Evolutionary conservation across 2,329 filamentous ascomycete species (phyloP).

Genomic region (Ophiostoma australiae): DNA sequence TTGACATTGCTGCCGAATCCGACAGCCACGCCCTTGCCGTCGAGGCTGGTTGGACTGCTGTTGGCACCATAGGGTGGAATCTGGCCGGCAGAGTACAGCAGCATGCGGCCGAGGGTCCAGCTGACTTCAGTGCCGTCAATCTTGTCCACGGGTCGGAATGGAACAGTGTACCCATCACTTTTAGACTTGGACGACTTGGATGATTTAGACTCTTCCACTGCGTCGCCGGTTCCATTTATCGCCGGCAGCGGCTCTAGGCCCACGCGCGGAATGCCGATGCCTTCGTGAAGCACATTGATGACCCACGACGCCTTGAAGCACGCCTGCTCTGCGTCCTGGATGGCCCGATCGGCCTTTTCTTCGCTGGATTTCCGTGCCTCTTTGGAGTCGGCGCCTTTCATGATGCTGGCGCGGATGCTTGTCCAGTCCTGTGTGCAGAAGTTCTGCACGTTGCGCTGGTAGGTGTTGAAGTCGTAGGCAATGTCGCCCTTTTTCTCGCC

Average conservation of each 20-base stretch:
- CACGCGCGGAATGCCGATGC: slow-evolving; percentile 84
- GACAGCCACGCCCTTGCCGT: slow-evolving; percentile 60
- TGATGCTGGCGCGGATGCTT: slow-evolving; percentile 60
- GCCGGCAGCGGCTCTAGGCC: slow-evolving; percentile 63
- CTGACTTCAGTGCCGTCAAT: slow-evolving; percentile 88
- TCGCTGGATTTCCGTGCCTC: slow-evolving; percentile 50
- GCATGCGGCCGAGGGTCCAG: slow-evolving; percentile 96
- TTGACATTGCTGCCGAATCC: slow-evolving; percentile 86
- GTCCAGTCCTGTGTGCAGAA: slow-evolving; percentile 85
- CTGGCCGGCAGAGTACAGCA: slow-evolving; percentile 88
- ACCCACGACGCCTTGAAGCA: slow-evolving; percentile 99
- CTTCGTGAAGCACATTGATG: slow-evolving; percentile 92
- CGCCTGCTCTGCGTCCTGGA: slow-evolving; percentile 74
- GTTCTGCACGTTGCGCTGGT: slow-evolving; percentile 75
- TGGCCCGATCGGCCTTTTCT: slow-evolving; percentile 60
- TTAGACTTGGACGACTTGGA: not conserved
- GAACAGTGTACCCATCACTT: slow-evolving; percentile 64
- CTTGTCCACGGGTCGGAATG: slow-evolving; percentile 90
- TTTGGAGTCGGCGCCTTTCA: slow-evolving; percentile 52
- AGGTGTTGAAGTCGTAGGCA: slow-evolving; percentile 84
- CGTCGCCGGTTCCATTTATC: slow-evolving; percentile 67
- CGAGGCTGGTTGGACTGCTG: slow-evolving; percentile 25
- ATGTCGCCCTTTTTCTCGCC: slow-evolving; percentile 65
- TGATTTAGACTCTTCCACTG: slow-evolving; percentile 47
- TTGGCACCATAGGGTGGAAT: slow-evolving; percentile 56